A percentile compares a stretch with the other conserved stretches of the same genome.
Conservation (phyloP, 768 basidiomycete species). For the Mycena capillaripes region DNA sequence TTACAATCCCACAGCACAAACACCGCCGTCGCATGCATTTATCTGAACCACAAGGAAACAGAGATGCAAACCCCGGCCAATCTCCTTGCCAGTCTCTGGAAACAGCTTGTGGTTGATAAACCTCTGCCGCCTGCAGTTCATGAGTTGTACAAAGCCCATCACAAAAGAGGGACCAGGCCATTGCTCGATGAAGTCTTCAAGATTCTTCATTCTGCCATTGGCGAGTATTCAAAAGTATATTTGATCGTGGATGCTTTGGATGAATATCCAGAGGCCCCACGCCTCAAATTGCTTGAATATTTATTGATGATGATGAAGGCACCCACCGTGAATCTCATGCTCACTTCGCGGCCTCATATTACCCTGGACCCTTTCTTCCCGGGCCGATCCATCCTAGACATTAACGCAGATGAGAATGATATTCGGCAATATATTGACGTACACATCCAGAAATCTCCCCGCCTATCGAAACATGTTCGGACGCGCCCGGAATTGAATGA, state of each 20-base stretch:
- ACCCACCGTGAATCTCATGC: conserved; percentile 7
- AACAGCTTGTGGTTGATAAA: not conserved
- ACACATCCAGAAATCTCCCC: not conserved
- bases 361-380: not conserved
- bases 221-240: conserved; percentile 4
- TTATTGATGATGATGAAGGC: not conserved
- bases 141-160: not conserved
- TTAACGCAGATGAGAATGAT: not conserved
- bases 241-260: conserved; percentile 25
- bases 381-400: not conserved
- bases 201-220: not conserved
- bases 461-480: not conserved
- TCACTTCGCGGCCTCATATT: conserved; percentile 21
- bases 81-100: not conserved
- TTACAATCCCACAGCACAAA: not conserved
- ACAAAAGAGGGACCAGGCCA: not conserved
- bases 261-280: conserved; percentile 11
- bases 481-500: not conserved
- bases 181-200: not conserved
- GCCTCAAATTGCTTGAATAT: not conserved
- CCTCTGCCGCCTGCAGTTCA: not conserved
- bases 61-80: not conserved
- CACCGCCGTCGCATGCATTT: not conserved
- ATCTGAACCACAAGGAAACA: conserved; percentile 7
- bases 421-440: not conserved